These are phyloP conservation scores for Torulaspora quercuum DNA, from an alignment of 805 yeast genomes.

Conservation along the genomic window DNA sequence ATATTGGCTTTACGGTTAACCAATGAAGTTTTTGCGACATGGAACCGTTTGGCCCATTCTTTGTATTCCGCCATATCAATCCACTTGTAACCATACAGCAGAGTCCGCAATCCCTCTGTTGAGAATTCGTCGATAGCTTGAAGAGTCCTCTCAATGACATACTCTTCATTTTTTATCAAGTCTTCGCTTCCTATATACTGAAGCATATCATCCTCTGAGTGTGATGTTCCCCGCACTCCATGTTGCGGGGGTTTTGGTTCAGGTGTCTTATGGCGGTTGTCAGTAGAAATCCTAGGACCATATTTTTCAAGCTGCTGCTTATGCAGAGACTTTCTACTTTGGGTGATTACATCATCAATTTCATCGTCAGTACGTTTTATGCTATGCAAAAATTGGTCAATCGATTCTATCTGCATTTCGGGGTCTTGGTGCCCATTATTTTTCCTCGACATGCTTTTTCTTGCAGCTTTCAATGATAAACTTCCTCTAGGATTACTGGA, in stretches of 20 bases:
- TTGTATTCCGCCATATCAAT: conserved; percentile 55
- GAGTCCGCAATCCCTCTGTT: conserved; percentile 89
- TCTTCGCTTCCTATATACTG: conserved; percentile 51
- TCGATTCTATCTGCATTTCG: conserved; percentile 39
- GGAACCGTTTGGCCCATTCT: conserved; percentile 64
- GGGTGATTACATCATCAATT: conserved; percentile 49
- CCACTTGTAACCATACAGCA: conserved; percentile 78
- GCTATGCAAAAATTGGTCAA: conserved; percentile 48
- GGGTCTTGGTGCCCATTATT: conserved; percentile 21
- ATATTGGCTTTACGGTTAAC: conserved; percentile 61
- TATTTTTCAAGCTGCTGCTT: conserved; percentile 57
- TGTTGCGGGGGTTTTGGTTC: not conserved
- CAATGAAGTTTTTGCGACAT: conserved; percentile 73
- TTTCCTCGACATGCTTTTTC: conserved; percentile 30
- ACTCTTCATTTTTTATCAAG: conserved; percentile 66
- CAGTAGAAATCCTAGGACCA: conserved; percentile 26
- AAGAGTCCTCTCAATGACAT: conserved; percentile 74
- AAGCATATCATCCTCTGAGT: conserved; percentile 17
- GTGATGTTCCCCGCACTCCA: not conserved
- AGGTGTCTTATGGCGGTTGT: conserved; percentile 1
- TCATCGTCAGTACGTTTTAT: conserved; percentile 48
- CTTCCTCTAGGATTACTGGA: conserved; percentile 29
- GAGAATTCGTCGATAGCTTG: conserved; percentile 93
- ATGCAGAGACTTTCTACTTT: conserved; percentile 57
- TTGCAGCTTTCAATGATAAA: conserved; percentile 32